These are phyloP conservation scores for Clonostachys byssicola DNA, from an alignment of 2,329 filamentous ascomycete species.

Conservation along the genomic window DNA sequence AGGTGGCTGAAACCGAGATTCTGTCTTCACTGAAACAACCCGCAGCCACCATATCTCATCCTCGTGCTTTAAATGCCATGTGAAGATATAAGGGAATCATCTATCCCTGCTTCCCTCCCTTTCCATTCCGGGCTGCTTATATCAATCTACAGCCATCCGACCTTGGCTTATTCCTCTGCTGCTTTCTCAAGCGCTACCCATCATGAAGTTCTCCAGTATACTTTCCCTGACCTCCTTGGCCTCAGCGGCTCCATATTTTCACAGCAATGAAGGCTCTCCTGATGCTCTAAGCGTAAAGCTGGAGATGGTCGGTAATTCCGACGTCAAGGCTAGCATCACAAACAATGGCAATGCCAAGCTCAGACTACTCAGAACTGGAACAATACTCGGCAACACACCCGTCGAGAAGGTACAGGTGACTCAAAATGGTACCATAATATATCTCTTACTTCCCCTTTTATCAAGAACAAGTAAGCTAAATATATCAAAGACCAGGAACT, in stretches of 20 bases:
- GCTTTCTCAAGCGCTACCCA: neutral
- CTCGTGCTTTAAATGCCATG: too few species aligned
- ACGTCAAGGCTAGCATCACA: slow-evolving; percentile 40
- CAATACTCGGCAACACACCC: slow-evolving; percentile 37
- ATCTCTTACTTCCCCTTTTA: neutral
- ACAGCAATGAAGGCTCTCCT: neutral
- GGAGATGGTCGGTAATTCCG: slow-evolving; percentile 37
- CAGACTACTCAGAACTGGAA: slow-evolving; percentile 43
- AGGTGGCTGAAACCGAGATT: too few species aligned
- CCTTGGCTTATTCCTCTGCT: neutral
- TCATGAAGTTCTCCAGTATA: slow-evolving; percentile 4
- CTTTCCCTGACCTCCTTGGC: slow-evolving; percentile 18
- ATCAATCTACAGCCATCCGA: too few species aligned
- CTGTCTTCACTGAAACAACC: too few species aligned
- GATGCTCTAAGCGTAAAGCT: slow-evolving; percentile 31
- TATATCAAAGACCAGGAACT: slow-evolving; percentile 25
- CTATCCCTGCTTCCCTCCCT: too few species aligned
- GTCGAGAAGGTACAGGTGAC: slow-evolving; percentile 44
- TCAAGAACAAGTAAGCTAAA: neutral
- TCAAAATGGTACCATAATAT: slow-evolving; percentile 27
- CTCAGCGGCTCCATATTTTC: slow-evolving; percentile 11
- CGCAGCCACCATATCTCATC: too few species aligned
- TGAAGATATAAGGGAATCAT: too few species aligned
- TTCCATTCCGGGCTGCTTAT: too few species aligned
- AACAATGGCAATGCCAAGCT: slow-evolving; percentile 39